Base-by-base conservation (phyloP, 805 yeast genomes). In the Candida chauliodis region DNA sequence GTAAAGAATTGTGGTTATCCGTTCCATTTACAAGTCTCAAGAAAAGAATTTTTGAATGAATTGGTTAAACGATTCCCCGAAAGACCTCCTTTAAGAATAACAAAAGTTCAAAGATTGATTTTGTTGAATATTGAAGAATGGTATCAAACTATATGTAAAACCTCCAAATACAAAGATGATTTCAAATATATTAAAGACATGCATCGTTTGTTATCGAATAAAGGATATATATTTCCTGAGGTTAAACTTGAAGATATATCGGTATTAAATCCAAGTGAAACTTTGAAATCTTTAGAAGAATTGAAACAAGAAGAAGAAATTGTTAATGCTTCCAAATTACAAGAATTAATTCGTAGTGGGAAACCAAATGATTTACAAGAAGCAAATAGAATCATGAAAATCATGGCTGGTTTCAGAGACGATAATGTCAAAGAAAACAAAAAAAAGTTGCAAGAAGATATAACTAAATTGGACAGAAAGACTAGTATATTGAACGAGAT, bases 1-100 rank as follows among this genome's bases (percentile, higher is more conserved):
- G 99, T 93, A 37, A 93, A 93, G 65, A 93, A 93, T 67, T 93
- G 99, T 66, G 99, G 98, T 4, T 93, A 91, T 59, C 97, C 99
- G 6, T 79, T 93, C 64, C 99, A 93, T 49, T 71, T 93, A 34
- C 99, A 93, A 63, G 87, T 93, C 37, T 85, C 96, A 3, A 76
- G 98, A 43, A 90, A 93, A 61, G 98, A 91, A 58, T 93, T 93
- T 51, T 71, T 93, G 53, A 93, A 93, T 58, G 96, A 88, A 55
- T 73, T 93, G 53, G 99, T 93, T 17, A 84, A 87, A 52, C 68
- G 87, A 57, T 93, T 93, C 65, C 98, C 98, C 2, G 97, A 90
- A 56, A 78, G 87, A 53, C 98, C 99, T 1, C 96, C 97, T 3
- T 64, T 82, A 44, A 77, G 90, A 26, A 88, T 85, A 61, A 72